Evolutionary conservation across 306 rosid genomes (phyloP), one percentile per base, ranked within the genome.

Genomic region (Quercus rubra): DNA sequence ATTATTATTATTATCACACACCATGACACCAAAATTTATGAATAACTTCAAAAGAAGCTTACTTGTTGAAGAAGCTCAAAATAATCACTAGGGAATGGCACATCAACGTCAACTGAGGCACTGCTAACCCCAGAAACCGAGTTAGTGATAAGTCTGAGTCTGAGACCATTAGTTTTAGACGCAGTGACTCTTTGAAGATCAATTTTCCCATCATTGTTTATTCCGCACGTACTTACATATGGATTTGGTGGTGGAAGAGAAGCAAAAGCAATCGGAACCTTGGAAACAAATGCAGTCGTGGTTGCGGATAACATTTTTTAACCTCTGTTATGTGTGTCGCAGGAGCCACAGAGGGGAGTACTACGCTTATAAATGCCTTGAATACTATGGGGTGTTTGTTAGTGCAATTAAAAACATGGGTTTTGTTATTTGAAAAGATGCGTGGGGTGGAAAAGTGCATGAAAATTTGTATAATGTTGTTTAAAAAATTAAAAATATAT

Each of bases 21-120:
- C 58, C 63, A 69, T 3, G 11, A 74, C 20, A 49, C 58, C 63
- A 69, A 5, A 15, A 74, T 2, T 41, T 41, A 8, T 41, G 46
- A 41, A 41, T 41, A 41, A 41, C 46, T 70, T 20, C 11, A 68
- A 11, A 20, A 75, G 84, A 72, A 14, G 28, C 79, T 75, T 74
- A 91, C 99, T 82, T 92, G 99, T 77, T 90, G 83, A 52, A 95
- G 92, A 87, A 95, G 99, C 79, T 92, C 87, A 55, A 89, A 56
- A 71, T 95, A 95, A 86, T 95, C 97, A 28, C 35, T 58, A 62
- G 98, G 99, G 77, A 95, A 83, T 54, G 90, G 85, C 21, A 87
- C 92, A 77, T 91, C 91, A 52, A 78, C 59, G 11, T 73, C 90
- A 54, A 87, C 73, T 14, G 94, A 87, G 14, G 83, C 76, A 69